Conservation (phyloP, 1,139 yeast genomes). For the Sugiyamaella novakii region DNA sequence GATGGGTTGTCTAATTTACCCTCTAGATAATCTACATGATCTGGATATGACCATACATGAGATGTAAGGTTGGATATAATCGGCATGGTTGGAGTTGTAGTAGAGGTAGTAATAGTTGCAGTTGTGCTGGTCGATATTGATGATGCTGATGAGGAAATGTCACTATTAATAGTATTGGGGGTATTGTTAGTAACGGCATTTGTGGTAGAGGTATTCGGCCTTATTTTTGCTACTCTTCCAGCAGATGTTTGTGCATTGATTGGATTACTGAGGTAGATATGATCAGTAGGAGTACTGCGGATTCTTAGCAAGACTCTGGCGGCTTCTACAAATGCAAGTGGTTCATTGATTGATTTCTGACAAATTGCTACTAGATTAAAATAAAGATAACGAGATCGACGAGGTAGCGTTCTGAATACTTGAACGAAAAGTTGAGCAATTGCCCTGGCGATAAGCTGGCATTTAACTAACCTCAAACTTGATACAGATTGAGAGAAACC, state of each 20-base stretch:
- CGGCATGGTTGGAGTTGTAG: not conserved
- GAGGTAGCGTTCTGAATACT: slow-evolving; percentile 35
- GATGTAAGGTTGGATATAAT: slow-evolving; percentile 6
- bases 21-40: slow-evolving; percentile 50
- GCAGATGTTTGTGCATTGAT: slow-evolving; percentile 53
- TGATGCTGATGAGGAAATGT: slow-evolving; percentile 1
- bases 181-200: slow-evolving; percentile 23
- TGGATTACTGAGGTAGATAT: slow-evolving; percentile 56
- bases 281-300: slow-evolving; percentile 53
- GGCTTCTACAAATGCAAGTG: slow-evolving; percentile 49
- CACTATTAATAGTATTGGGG: not conserved
- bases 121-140: not conserved
- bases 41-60: slow-evolving; percentile 64
- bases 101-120: not conserved
- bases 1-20: slow-evolving; percentile 41
- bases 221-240: slow-evolving; percentile 34
- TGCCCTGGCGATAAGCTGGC: slow-evolving; percentile 41
- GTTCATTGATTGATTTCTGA: slow-evolving; percentile 26
- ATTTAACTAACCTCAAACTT: slow-evolving; percentile 10
- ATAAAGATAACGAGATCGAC: slow-evolving; percentile 40
- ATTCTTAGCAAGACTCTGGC: slow-evolving; percentile 59
- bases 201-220: slow-evolving; percentile 47
- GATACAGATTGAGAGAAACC: not conserved
- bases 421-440: slow-evolving; percentile 44
- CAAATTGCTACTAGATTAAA: slow-evolving; percentile 32